Evolutionary conservation across 495 filamentous ascomycete genomes (phyloP), one percentile per base, ranked within the genome.

Genomic region (Astrocystis sublimbata): DNA sequence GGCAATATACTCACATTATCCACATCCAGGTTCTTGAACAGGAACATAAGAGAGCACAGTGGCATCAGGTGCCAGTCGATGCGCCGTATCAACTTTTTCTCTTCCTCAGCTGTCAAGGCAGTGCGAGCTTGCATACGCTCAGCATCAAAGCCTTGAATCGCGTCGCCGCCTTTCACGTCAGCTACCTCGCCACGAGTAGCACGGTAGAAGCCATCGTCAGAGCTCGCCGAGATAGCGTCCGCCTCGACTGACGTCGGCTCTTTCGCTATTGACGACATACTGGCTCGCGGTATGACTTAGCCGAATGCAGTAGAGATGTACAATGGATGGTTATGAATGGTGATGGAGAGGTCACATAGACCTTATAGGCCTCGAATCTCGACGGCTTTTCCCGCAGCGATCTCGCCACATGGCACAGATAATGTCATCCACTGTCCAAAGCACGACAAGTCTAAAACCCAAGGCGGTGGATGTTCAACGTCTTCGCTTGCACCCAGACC

Each of bases 1-100:
- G 4, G 4, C 6, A 33, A 17, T 17, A 17, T 17, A 26, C 71
- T 31, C 31, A 77, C 75, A 67, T 81, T 81, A 28, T 71, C 74
- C 3, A 65, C 62, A 30, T 79, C 77, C 28, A 79, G 35, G 35
- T 73, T 78, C 61, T 79, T 79, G 55, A 81, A 73, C 71, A 79
- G 71, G 61, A 76, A 81, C 13, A 81, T 77, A 1, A 80, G 50
- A 4, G 76, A 75, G 13, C 73, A 74, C 9, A 81, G 63, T 7
- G 76, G 72, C 68, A 80, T 75, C 1, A 81, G 62, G 17, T 75
- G 75, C 77, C 74, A 79, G 53, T 81, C 78, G n/a, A 79, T 76
- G 19, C 76, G 69, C 6, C 75, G 71, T 12, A 81, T 64, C 8
- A 81, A 58, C 30, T 68, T 78, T 53, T 75, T 78, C 52, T 81